A percentile compares a stretch with the other conserved stretches of the same genome.
Evolutionary conservation across 257 asterid species (phyloP).

Genomic region (Cinchona pubescens): DNA sequence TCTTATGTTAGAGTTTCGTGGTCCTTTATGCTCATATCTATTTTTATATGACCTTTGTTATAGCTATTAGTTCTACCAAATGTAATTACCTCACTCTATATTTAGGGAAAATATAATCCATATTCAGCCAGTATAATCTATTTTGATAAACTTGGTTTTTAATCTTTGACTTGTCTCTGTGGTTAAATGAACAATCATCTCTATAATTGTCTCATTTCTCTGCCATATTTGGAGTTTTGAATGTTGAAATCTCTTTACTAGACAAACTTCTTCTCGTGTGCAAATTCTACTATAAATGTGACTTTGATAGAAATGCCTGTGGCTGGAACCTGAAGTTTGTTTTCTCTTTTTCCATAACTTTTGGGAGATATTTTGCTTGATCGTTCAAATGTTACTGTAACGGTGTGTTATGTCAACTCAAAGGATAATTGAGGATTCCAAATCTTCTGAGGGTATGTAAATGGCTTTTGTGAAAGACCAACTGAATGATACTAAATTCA

Average conservation of each 20-base stretch:
- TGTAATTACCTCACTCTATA: background rate
- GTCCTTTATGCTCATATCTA: background rate
- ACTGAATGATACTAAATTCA: too few species aligned
- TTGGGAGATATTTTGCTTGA: constrained; percentile 90
- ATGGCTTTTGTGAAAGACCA: background rate
- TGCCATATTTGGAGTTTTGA: background rate
- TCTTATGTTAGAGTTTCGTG: background rate
- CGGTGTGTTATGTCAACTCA: constrained; percentile 80
- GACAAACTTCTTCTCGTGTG: background rate
- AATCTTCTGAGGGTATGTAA: constrained; percentile 78
- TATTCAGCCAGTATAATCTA: too few species aligned
- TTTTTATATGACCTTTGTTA: background rate
- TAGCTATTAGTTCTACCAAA: background rate
- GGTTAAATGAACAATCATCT: background rate
- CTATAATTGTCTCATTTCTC: background rate
- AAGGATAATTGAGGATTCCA: constrained; percentile 61
- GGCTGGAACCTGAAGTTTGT: background rate
- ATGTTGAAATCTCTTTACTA: background rate
- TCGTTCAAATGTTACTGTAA: constrained; percentile 67
- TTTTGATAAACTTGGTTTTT: background rate
- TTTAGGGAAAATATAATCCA: background rate
- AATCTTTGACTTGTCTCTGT: background rate
- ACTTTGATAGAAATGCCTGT: background rate
- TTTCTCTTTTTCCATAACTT: constrained; percentile 43
- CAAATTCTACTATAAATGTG: background rate